Conservation (phyloP, 2,329 filamentous ascomycete genomes). For the Trichoderma arundinaceum region DNA sequence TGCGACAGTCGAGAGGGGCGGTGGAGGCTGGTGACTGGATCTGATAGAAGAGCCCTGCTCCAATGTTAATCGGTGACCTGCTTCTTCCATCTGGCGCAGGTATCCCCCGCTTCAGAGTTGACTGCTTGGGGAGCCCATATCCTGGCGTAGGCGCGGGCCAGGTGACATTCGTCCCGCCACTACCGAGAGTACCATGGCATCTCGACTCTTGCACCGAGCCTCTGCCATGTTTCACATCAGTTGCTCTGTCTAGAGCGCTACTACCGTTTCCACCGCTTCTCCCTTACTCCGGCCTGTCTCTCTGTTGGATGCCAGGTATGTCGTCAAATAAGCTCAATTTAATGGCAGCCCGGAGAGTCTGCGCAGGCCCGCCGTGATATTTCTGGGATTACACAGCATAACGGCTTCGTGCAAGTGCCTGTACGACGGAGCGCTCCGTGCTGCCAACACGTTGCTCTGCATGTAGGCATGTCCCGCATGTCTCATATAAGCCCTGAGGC, state of each 20-base stretch:
- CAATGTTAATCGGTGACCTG: conserved; percentile 19
- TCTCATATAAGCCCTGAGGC: no score
- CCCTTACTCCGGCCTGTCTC: not conserved
- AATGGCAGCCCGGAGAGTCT: no score
- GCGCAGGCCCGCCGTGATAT: no score
- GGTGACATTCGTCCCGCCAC: conserved; percentile 22
- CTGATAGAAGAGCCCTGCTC: not conserved
- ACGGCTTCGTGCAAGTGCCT: no score
- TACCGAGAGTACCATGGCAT: conserved; percentile 26
- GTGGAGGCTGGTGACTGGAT: conserved; percentile 3
- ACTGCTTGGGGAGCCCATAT: not conserved
- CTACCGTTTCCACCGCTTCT: not conserved
- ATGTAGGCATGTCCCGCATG: no score
- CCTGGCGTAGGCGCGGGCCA: not conserved
- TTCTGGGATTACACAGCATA: no score
- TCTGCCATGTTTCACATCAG: not conserved
- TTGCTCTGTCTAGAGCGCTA: not conserved
- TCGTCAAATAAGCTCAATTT: no score
- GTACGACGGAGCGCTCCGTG: no score
- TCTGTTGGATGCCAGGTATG: no score
- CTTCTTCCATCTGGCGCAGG: not conserved
- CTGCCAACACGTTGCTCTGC: no score
- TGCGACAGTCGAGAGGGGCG: not conserved
- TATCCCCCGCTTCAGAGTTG: conserved; percentile 17
- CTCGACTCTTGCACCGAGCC: not conserved